Conservation (phyloP, 1,284 basidiomycete genomes). For the Heterobasidion parviporum region DNA sequence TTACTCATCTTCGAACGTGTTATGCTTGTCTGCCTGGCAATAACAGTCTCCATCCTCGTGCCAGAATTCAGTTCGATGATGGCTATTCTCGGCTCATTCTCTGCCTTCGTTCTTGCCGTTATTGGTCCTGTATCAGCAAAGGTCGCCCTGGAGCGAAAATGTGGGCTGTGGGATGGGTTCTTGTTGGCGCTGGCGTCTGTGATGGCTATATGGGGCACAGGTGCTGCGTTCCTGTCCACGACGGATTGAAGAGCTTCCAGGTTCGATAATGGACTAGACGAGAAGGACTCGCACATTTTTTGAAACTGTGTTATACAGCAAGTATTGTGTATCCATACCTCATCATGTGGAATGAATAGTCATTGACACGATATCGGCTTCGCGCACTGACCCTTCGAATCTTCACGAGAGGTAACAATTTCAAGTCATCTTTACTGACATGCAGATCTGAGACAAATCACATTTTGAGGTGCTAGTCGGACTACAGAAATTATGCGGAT, state of each 20-base stretch:
- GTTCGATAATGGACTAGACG: background rate
- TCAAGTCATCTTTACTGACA: too few species aligned
- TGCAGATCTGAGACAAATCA: too few species aligned
- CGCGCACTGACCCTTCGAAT: too few species aligned
- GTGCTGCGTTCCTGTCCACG: slow-evolving; percentile 49
- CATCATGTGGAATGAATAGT: too few species aligned
- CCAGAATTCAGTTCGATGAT: slow-evolving; percentile 87
- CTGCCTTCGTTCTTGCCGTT: slow-evolving; percentile 78
- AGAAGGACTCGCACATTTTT: background rate
- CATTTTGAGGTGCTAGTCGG: too few species aligned
- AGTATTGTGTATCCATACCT: too few species aligned
- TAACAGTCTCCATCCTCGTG: slow-evolving; percentile 68
- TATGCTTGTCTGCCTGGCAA: slow-evolving; percentile 48
- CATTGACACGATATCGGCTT: too few species aligned
- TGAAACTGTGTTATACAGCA: background rate
- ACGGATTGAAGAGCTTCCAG: slow-evolving; percentile 4
- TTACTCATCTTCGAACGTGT: slow-evolving; percentile 53
- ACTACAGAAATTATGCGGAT: slow-evolving; percentile 14
- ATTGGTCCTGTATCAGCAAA: slow-evolving; percentile 71
- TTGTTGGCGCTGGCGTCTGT: slow-evolving; percentile 48
- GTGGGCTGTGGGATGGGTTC: slow-evolving; percentile 41
- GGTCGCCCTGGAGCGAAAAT: slow-evolving; percentile 44
- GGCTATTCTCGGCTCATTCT: slow-evolving; percentile 86
- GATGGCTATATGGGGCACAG: slow-evolving; percentile 78
- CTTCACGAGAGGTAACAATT: too few species aligned